Evolutionary conservation across 192 early-diverging fungal genomes (phyloP).

Genomic region (Entomortierella beljakovae): DNA sequence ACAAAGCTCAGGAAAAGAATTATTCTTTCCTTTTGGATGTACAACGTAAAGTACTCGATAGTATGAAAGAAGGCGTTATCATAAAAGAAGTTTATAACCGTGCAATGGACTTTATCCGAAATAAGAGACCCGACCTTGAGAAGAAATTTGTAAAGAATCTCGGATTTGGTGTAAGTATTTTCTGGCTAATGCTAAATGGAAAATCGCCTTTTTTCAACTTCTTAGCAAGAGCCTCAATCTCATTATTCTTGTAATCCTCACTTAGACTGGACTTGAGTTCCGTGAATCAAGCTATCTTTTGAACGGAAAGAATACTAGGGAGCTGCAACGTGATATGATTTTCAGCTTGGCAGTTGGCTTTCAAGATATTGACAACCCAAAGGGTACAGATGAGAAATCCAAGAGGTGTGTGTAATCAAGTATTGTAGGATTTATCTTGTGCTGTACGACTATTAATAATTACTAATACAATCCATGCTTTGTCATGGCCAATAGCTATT

Average conservation of each 20-base stretch:
- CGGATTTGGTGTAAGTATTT: conserved; percentile 79
- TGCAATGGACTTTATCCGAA: conserved; percentile 75
- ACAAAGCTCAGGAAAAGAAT: conserved; percentile 91
- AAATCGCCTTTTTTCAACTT: background rate
- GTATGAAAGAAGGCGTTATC: conserved; percentile 77
- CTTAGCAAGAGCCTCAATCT: background rate
- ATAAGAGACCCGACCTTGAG: conserved; percentile 87
- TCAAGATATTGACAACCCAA: conserved; percentile 82
- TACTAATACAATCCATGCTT: background rate
- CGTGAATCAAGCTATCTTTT: conserved; percentile 86
- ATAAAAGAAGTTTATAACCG: conserved; percentile 84
- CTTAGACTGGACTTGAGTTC: conserved; percentile 93
- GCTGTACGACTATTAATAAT: background rate
- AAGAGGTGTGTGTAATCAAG: conserved; percentile 62
- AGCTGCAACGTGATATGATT: conserved; percentile 85
- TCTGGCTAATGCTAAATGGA: too few species aligned
- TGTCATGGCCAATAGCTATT: conserved; percentile 70
- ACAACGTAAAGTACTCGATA: conserved; percentile 78
- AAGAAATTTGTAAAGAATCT: conserved; percentile 88
- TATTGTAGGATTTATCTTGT: background rate
- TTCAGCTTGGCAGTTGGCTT: conserved; percentile 89
- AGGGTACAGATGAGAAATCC: conserved; percentile 74
- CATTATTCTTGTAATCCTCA: conserved; percentile 3
- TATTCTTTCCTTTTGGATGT: conserved; percentile 92
- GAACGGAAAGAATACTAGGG: conserved; percentile 72